Conservation (phyloP, 1,139 yeast species). For the Yamadazyma aaseri region DNA sequence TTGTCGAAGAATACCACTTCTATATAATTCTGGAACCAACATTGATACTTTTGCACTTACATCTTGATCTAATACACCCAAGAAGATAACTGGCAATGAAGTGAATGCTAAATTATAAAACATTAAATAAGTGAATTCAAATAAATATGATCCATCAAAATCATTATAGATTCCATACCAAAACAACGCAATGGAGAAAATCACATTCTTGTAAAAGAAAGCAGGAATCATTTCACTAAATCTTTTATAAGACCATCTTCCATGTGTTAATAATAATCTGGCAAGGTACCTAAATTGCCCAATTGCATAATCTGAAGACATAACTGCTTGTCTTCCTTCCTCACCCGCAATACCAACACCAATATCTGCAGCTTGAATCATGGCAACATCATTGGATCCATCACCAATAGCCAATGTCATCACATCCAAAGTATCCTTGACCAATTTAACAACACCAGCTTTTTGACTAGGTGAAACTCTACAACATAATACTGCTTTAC, state of each 20-base stretch:
- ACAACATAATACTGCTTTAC: slow-evolving; percentile 93
- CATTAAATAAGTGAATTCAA: slow-evolving; percentile 89
- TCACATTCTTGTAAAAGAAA: slow-evolving; percentile 89
- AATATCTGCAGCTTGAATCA: slow-evolving; percentile 99
- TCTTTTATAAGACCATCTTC: slow-evolving; percentile 93
- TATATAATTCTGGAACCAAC: slow-evolving; percentile 87
- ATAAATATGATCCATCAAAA: slow-evolving; percentile 89
- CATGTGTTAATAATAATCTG: slow-evolving; percentile 81
- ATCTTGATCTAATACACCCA: slow-evolving; percentile 93
- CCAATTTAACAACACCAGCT: slow-evolving; percentile 92
- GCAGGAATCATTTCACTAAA: slow-evolving; percentile 92
- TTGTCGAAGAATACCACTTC: slow-evolving; percentile 74
- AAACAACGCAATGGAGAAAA: slow-evolving; percentile 82
- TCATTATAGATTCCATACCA: slow-evolving; percentile 89
- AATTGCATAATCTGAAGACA: slow-evolving; percentile 95
- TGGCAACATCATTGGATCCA: slow-evolving; percentile 97
- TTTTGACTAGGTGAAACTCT: slow-evolving; percentile 97
- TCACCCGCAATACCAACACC: slow-evolving; percentile 98
- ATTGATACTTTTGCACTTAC: slow-evolving; percentile 78
- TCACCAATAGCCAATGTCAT: slow-evolving; percentile 92
- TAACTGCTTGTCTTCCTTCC: slow-evolving; percentile 98
- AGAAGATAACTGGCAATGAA: slow-evolving; percentile 85
- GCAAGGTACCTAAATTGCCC: slow-evolving; percentile 90
- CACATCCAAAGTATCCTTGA: slow-evolving; percentile 75
- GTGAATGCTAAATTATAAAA: slow-evolving; percentile 94